A percentile compares a stretch with the other conserved stretches of the same genome.
Conservation (phyloP, 371 early-diverging fungal species). For the Apophysomyces ossiformis region DNA sequence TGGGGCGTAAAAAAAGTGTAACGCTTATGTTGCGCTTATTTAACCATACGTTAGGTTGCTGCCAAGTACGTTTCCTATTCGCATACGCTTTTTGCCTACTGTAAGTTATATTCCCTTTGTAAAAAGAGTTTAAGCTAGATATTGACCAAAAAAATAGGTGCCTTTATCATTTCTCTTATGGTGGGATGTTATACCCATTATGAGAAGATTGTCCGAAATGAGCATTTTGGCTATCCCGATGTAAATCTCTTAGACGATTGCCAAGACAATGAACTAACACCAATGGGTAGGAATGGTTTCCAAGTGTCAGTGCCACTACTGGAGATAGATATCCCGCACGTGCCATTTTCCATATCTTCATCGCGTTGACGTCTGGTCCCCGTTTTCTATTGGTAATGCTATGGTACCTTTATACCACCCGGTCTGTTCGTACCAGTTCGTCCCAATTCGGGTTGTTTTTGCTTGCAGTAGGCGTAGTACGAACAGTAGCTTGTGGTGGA, state of each 20-base stretch:
- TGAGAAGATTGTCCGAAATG: constrained; percentile 79
- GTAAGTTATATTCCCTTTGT: constrained; percentile 39
- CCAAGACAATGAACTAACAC: neutral
- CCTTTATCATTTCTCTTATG: constrained; percentile 73
- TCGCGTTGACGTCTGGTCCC: constrained; percentile 74
- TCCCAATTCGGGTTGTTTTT: constrained; percentile 62
- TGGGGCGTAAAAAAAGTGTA: too few relatives aligned
- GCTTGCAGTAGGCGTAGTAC: constrained; percentile 65
- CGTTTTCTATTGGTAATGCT: constrained; percentile 71
- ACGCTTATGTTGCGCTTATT: neutral
- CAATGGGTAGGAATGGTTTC: constrained; percentile 77
- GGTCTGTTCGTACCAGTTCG: constrained; percentile 49
- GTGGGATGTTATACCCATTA: constrained; percentile 77
- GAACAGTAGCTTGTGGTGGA: constrained; percentile 78
- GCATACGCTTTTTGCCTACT: constrained; percentile 68
- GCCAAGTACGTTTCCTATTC: constrained; percentile 67
- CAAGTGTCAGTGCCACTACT: constrained; percentile 82
- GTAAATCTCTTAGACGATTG: constrained; percentile 31
- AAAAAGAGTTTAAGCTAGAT: neutral
- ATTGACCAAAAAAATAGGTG: constrained; percentile 46
- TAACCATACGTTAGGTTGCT: constrained; percentile 45
- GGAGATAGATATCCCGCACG: constrained; percentile 85
- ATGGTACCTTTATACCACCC: constrained; percentile 65
- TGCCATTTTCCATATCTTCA: constrained; percentile 78
- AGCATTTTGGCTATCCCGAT: constrained; percentile 78